Base-by-base conservation (phyloP, 2,329 filamentous ascomycete genomes). In the Arthroderma sp. region DNA sequence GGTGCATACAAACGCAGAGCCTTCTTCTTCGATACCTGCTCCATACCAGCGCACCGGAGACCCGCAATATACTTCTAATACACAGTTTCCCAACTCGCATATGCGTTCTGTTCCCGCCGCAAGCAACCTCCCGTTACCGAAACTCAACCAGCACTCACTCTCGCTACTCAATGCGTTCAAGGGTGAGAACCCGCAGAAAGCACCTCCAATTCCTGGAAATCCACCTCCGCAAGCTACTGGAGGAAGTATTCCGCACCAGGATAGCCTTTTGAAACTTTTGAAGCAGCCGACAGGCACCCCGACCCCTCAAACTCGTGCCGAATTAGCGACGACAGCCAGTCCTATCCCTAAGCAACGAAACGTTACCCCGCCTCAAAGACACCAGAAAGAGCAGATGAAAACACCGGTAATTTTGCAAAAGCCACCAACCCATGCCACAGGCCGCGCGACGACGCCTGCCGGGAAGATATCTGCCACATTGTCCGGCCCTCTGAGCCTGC, bases 91-190 rank as follows among this genome's bases (percentile, higher is more conserved):
- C 36, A 57, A 59, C 36, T 10, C 32, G 10, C 15, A 32, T 28
- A 31, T 41, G n/a, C 65, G 68, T 36, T 59, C 62, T 32, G 67
- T 73, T 29, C 77, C 77, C 1, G 68, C 73, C 31, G 73, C 77
- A 59, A 76, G 52, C 56, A 73, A 74, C 42, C 56, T 81, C 27
- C 77, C 77, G 10, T 66, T 71, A 34, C 75, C 75, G 5, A 74
- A 71, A 49, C 67, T 80, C 30, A 78, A 66, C 32, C 69, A 68
- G 8, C 76, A 81, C 56, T 69, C 74, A 1, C 64, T 74, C 47
- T 68, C 69, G n/a, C 57, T 81, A 31, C 61, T 81, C 40, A 75
- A 72, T 52, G 68, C 73, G 1, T 79, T 81, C 63, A 79, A 72
- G 51, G 55, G 57, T 31, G 54, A 59, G 6, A 50, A 51, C 27